Base-by-base conservation (phyloP, 2,329 filamentous ascomycete genomes). In the Neofusicoccum parvum region DNA sequence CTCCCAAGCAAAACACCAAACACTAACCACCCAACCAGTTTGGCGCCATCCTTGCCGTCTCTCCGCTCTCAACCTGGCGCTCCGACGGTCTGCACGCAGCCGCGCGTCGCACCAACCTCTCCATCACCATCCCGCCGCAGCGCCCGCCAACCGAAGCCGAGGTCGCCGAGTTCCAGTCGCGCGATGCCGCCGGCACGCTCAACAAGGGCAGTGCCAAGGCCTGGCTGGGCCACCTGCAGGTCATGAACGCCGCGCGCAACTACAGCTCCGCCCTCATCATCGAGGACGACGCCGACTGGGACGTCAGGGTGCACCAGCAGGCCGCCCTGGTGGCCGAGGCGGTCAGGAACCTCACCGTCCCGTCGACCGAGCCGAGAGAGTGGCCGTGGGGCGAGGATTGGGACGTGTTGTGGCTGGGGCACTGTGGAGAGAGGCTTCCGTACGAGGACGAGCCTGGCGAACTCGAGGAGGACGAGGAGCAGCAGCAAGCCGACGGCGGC, bases 281-380 rank as follows among this genome's bases (percentile, higher is more conserved):
- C 7, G 67, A 68, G 27, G 67, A 68, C 39, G 67, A 68, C 32
- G 41, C 54, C 6, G 67, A 68, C 58, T 68, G 67, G 67, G 66
- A 67, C 46, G 45, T 68, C 9, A 15, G 11, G 6, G 62, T 66
- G 14, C 64, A 65, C 46, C 27, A 41, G 9, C 64, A 65, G 36
- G 56, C 54, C 11, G 48, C n/a, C 27, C n/a, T 45, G 27, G 50
- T 65, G 3, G 54, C 54, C 2, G 54, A 48, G 23, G 53, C 64
- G 14, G 45, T 65, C 27, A 27, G 64, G 0, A 62, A 65, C n/a
- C 54, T 65, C 11, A 60, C 64, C 3, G 43, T 45, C 5, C 53
- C 64, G 15, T 11, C 37, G 15, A 49, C 46, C 1, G 51, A 37
- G 7, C 34, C 45, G 15, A 14, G 36, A 1, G 63, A 58, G 15